Conservation (phyloP, 2,329 filamentous ascomycete species). For the Plectosphaerella cucumerina region DNA sequence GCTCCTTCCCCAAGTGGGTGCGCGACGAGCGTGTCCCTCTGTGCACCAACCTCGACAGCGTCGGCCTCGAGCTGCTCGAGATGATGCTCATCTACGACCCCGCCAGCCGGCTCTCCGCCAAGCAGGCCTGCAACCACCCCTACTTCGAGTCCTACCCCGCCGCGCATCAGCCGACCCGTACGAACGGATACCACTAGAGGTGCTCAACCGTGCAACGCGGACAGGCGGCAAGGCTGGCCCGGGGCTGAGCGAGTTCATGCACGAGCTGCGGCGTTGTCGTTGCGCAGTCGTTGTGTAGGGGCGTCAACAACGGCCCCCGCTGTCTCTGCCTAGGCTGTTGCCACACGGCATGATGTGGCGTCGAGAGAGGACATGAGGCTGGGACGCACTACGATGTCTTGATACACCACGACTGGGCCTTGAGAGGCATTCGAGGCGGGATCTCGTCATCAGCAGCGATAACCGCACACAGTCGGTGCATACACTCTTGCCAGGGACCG, state of each 20-base stretch:
- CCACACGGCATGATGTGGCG: too few relatives aligned
- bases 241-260: not conserved
- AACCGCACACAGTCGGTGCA: too few relatives aligned
- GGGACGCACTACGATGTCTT: too few relatives aligned
- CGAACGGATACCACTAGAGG: conserved; percentile 15
- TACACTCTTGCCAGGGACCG: too few relatives aligned
- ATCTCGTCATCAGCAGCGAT: too few relatives aligned
- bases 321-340: too few relatives aligned
- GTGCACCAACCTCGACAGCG: conserved; percentile 69
- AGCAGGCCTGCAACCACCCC: conserved; percentile 78
- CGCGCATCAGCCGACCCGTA: conserved; percentile 10
- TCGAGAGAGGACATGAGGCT: too few relatives aligned
- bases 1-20: conserved; percentile 87
- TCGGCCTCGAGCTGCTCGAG: conserved; percentile 64
- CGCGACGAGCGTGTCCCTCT: conserved; percentile 63
- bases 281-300: too few relatives aligned
- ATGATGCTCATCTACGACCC: conserved; percentile 82
- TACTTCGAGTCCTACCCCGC: conserved; percentile 60
- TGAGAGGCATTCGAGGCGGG: too few relatives aligned
- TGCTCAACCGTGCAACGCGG: conserved; percentile 8
- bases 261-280: too few relatives aligned
- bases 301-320: too few relatives aligned
- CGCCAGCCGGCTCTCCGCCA: conserved; percentile 80
- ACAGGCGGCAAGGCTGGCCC: not conserved
- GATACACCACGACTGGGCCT: too few relatives aligned